A percentile compares a stretch with the other conserved stretches of the same genome.
These are phyloP conservation scores for Plectosphaerella plurivora DNA, from an alignment of 2,329 filamentous ascomycete genomes.

Conservation along the genomic window DNA sequence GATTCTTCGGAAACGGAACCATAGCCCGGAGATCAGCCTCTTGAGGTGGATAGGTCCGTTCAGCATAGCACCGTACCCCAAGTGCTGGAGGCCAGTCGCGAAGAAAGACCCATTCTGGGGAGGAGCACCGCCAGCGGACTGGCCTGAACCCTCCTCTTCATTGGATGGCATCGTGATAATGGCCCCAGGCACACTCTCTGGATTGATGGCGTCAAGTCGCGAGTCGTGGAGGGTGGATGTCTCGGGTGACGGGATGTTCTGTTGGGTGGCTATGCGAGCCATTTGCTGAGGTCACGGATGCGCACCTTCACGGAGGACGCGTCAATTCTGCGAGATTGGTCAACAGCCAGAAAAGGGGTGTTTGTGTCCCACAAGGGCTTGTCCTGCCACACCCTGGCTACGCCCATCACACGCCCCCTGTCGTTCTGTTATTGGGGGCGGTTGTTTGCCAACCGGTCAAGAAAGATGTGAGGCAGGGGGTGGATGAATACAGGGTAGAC, in stretches of 20 bases:
- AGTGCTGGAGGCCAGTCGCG: neutral
- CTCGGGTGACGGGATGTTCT: neutral
- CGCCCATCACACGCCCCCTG: no score
- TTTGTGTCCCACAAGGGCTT: no score
- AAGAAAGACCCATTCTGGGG: neutral
- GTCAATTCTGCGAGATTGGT: no score
- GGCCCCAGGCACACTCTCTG: neutral
- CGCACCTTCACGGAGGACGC: no score
- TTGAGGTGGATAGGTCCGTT: neutral
- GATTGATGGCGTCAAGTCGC: no score
- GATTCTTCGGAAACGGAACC: neutral
- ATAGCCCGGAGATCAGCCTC: neutral
- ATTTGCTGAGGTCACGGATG: neutral
- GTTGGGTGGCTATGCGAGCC: neutral
- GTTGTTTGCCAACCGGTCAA: no score
- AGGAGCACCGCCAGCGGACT: neutral
- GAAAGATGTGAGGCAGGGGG: no score
- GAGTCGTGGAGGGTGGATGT: neutral
- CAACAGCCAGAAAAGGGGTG: no score
- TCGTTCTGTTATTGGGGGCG: no score
- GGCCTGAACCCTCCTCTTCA: neutral
- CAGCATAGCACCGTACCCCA: neutral
- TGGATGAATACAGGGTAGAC: no score
- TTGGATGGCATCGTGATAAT: neutral
- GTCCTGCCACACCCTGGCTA: no score